A percentile compares a stretch with the other conserved stretches of the same genome.
Evolutionary conservation across 371 early-diverging fungal species (phyloP).

Genomic region (Lichtheimia ornata): DNA sequence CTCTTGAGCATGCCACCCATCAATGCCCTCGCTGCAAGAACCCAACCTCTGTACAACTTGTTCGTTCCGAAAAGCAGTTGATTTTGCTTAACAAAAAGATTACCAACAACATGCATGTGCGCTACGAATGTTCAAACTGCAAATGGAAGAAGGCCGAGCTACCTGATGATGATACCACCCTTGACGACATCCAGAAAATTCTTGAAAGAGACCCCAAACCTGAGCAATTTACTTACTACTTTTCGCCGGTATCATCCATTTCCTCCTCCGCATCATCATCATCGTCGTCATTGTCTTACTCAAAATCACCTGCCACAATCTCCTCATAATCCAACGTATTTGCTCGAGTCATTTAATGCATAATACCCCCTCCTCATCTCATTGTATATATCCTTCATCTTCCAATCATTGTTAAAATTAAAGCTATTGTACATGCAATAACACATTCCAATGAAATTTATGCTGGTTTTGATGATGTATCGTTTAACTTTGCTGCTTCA

Average conservation of each 20-base stretch:
- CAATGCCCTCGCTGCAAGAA: not conserved
- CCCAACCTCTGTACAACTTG: not conserved
- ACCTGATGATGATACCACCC: not conserved
- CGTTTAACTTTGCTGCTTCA: too few relatives aligned
- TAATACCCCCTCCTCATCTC: too few relatives aligned
- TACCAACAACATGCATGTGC: not conserved
- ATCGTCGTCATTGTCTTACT: not conserved
- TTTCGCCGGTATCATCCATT: not conserved
- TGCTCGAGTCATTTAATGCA: too few relatives aligned
- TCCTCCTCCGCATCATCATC: not conserved
- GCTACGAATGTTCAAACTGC: constrained; percentile 2
- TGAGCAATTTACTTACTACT: not conserved
- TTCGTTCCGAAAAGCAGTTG: not conserved
- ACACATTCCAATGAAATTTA: too few relatives aligned
- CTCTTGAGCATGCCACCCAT: not conserved
- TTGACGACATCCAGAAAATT: not conserved
- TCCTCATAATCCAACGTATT: too few relatives aligned
- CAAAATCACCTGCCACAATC: too few relatives aligned
- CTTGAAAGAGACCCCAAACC: not conserved
- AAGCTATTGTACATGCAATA: too few relatives aligned
- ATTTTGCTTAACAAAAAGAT: not conserved
- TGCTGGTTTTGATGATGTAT: too few relatives aligned
- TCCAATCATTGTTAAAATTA: too few relatives aligned
- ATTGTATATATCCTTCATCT: too few relatives aligned
- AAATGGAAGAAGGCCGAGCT: not conserved